Evolutionary conservation across 2,329 filamentous ascomycete species (phyloP), one percentile per base, ranked within the genome.

Genomic region (Diaporthe batatas): DNA sequence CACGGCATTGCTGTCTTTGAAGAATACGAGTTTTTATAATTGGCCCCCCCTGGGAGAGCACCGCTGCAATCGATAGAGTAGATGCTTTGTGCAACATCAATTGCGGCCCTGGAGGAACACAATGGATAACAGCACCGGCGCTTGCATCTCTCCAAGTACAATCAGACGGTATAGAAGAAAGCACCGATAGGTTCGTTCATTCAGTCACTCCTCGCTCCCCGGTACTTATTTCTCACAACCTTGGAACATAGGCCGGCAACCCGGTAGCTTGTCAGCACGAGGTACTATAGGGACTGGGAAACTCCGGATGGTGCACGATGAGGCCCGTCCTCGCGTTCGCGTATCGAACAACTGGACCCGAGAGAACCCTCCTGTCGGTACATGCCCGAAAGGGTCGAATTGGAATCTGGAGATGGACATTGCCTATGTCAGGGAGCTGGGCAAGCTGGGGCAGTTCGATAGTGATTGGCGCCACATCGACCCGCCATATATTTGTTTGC

Each of bases 21-120:
- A 55, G 59, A 74, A 74, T 74, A 74, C 73, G 73, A 74, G 71
- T 47, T 74, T 67, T 73, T 71, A 69, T 58, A 53, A 71, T 74
- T 68, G 51, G 73, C 34, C 21, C 67, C 71, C 73, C 71, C 71
- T 74, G 73, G 71, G 23, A 51, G 47, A 72, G 73, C 47, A 74
- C 72, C 65, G 62, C 68, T 55, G 51, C 42, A 58, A 64, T 65
- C 70, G 65, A 72, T 32, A 32, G 16, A 62, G 39, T 21, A 62
- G 58, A 47, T 72, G 29, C 39, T 53, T n/a, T 25, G 72, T 74
- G 57, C 58, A 47, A 74, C 72, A 14, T 55, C 39, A 53, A 54
- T 39, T 36, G 69, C 54, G 47, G 42, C 55, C 54, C 32, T 42
- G 25, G 55, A 39, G 47, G 68, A 62, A 36, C 58, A 70, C 32